These are phyloP conservation scores for Paratinospora sagittata DNA, from an alignment of 164 flowering plant species.

Conservation along the genomic window DNA sequence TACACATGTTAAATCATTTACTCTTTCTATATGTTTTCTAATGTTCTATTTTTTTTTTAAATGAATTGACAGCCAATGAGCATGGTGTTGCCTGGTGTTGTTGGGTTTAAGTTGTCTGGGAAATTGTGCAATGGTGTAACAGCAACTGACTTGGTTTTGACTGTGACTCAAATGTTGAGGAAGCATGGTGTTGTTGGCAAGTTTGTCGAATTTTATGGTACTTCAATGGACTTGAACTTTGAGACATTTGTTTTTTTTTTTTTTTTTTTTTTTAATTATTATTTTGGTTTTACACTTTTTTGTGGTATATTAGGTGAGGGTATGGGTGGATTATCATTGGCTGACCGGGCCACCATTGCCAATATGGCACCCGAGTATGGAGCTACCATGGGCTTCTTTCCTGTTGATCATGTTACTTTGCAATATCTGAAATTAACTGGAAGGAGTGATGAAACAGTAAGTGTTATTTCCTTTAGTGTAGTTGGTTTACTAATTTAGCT, in stretches of 20 bases:
- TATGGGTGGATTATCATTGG: conserved; percentile 68
- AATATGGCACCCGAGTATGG: conserved; percentile 36
- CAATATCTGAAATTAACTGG: conserved; percentile 82
- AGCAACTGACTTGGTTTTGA: conserved; percentile 59
- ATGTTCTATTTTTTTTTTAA: not conserved
- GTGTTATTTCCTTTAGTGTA: conserved; percentile 14
- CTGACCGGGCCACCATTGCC: conserved; percentile 61
- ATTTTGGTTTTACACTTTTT: conserved; percentile 7
- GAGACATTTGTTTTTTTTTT: not conserved
- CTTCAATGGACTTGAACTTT: not conserved
- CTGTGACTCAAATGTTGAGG: conserved; percentile 56
- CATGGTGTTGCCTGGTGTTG: conserved; percentile 61
- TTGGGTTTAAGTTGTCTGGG: conserved; percentile 52
- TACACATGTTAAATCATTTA: not conserved
- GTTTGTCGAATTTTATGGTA: conserved; percentile 90
- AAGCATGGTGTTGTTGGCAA: conserved; percentile 75
- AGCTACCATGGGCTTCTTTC: conserved; percentile 95
- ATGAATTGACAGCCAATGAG: conserved; percentile 46
- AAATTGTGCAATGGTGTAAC: conserved; percentile 52
- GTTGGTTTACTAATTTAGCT: not conserved
- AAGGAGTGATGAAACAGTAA: conserved; percentile 80
- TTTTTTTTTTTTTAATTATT: not conserved
- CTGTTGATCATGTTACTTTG: conserved; percentile 81
- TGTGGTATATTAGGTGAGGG: conserved; percentile 53
- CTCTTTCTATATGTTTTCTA: not conserved